phyloP scores from a whole-genome alignment of 768 basidiomycete species.

The Cystobasidium ongulense region DNA sequence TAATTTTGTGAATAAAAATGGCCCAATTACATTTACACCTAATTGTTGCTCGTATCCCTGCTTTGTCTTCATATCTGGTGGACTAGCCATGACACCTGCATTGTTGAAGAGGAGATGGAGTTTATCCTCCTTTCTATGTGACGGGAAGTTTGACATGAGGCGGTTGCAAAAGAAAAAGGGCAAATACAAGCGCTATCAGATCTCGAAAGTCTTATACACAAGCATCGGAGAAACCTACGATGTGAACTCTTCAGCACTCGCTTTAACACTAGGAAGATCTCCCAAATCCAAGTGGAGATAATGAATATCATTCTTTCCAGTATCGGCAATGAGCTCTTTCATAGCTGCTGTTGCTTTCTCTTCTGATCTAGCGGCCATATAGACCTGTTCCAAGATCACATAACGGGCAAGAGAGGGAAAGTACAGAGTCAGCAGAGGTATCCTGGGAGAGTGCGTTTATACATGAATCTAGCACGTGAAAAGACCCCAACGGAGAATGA shows the following conservation, averaged over 20 bases:
- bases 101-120: slow-evolving; percentile 31
- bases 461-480: too few relatives aligned
- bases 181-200: neutral
- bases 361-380: slow-evolving; percentile 5
- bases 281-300: slow-evolving; percentile 1
- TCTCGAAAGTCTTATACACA: neutral
- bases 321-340: neutral
- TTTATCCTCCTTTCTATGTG: neutral
- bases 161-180: neutral
- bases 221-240: neutral
- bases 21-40: slow-evolving; percentile 33
- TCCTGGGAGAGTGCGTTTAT: too few relatives aligned
- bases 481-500: neutral
- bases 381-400: neutral
- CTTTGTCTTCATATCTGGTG: slow-evolving; percentile 22
- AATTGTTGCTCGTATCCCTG: slow-evolving; percentile 34
- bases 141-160: neutral
- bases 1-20: slow-evolving; percentile 32
- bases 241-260: neutral
- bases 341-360: slow-evolving; percentile 4
- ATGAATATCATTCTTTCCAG: neutral
- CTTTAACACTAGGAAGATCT: neutral
- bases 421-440: too few relatives aligned
- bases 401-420: too few relatives aligned
- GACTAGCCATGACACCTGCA: slow-evolving; percentile 31